Base-by-base conservation (phyloP, 2,329 filamentous ascomycete species). In the Cordyceps cateniannulata region DNA sequence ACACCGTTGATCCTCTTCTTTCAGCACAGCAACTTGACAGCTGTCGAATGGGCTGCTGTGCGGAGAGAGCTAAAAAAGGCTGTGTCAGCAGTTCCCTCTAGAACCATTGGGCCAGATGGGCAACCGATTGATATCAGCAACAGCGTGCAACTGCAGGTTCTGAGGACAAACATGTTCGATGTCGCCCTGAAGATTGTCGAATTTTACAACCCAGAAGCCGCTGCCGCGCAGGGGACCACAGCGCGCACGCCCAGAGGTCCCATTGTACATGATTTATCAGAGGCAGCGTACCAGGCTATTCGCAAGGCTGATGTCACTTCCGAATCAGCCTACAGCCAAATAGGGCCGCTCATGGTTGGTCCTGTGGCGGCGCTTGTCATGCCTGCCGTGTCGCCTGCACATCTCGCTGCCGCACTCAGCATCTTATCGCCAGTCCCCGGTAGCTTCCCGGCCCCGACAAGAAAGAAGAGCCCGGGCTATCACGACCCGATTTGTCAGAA, bases 81-180 rank as follows among this genome's bases (percentile, higher is more conserved):
- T 2, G 67, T 85, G 1, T 68, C 69, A 8, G 69, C 73, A 20
- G 77, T 84, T 12, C 67, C 76, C 12, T 61, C 69, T 3, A 72
- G 76, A 0, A 65, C 59, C 52, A 22, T 62, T 27, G 50, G 61
- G 14, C 62, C 64, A 3, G 67, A 65, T 2, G 64, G 65, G 2
- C 72, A 77, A 27, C 68, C 74, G 16, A 64, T 76, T 24, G 73
- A 82, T 35, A 71, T 91, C 38, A 80, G 83, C n/a, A 75, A 83
- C 1, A 76, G 79, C 44, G 81, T 95, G 66, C 88, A 90, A 74
- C 72, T 98, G 27, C 88, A 96, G 72, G 90, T 96, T 27, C 79
- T 99, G 60, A 88, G 95, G 70, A 95, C 91, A 16, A 89, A 90
- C 70, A 96, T 99, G 70, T 91, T 99, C 71, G 87, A 88, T 66